Conservation (phyloP, 805 yeast species). For the Lipomyces sp. region DNA sequence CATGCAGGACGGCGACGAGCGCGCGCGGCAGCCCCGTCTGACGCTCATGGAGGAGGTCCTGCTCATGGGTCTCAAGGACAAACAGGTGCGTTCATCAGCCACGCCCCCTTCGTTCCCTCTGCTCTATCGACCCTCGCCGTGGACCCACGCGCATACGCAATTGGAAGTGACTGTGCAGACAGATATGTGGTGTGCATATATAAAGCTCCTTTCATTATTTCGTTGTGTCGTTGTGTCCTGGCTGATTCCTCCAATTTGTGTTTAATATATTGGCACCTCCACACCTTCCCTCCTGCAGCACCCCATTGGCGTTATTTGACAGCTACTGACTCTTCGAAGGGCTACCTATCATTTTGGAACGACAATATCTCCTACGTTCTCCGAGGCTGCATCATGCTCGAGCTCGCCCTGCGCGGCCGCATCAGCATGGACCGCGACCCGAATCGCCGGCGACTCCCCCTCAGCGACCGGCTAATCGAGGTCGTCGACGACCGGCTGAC, state of each 20-base stretch:
- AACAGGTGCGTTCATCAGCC: slow-evolving; percentile 47
- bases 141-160: neutral
- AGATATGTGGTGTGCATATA: too few relatives aligned
- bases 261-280: neutral
- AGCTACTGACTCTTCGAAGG: slow-evolving; percentile 37
- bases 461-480: slow-evolving; percentile 82
- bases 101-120: neutral
- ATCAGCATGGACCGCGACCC: slow-evolving; percentile 89
- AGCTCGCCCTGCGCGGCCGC: slow-evolving; percentile 85
- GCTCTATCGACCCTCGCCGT: neutral
- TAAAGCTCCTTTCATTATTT: too few relatives aligned
- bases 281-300: neutral
- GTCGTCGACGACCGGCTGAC: slow-evolving; percentile 82
- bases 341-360: slow-evolving; percentile 95
- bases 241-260: neutral
- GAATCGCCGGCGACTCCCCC: slow-evolving; percentile 81
- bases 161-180: too few relatives aligned
- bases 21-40: slow-evolving; percentile 59
- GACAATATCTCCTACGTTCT: slow-evolving; percentile 95
- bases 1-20: slow-evolving; percentile 46
- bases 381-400: slow-evolving; percentile 89
- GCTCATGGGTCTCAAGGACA: slow-evolving; percentile 88
- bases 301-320: neutral
- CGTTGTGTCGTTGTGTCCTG: too few relatives aligned
- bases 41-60: slow-evolving; percentile 97